These are phyloP conservation scores for Apiospora koreana DNA, from an alignment of 2,329 filamentous ascomycete genomes.

Conservation along the genomic window DNA sequence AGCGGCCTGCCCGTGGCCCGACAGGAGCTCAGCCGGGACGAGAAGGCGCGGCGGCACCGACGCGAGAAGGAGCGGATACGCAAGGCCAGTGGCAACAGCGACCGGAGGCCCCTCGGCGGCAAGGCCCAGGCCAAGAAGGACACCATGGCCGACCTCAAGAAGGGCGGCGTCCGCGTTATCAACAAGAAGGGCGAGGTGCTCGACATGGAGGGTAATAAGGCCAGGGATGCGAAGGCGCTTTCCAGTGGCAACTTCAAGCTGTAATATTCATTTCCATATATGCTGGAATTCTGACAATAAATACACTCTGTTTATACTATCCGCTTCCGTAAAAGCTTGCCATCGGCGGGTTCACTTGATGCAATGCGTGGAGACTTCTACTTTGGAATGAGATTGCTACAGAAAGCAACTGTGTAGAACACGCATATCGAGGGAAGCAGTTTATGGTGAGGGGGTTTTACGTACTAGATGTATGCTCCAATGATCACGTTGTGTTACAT, in stretches of 20 bases:
- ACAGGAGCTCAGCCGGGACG: conserved; percentile 86
- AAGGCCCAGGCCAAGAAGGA: conserved; percentile 58
- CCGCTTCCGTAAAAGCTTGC: no score
- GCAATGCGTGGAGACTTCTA: no score
- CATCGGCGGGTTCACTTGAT: no score
- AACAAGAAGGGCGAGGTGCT: conserved; percentile 85
- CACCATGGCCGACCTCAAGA: conserved; percentile 46
- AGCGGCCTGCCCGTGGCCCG: conserved; percentile 75
- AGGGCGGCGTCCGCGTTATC: conserved; percentile 88
- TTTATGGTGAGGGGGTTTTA: no score
- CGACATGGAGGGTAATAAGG: conserved; percentile 80
- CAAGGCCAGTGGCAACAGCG: conserved; percentile 60
- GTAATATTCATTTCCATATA: conserved; percentile 34
- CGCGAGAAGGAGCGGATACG: conserved; percentile 83
- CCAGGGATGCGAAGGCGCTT: conserved; percentile 51
- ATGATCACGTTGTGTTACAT: no score
- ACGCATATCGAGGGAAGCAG: no score
- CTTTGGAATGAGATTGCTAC: no score
- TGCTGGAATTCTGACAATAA: background rate
- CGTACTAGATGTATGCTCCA: no score
- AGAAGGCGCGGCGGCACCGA: conserved; percentile 74
- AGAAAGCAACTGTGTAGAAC: no score
- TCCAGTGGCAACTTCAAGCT: conserved; percentile 64
- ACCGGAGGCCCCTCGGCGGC: conserved; percentile 54
- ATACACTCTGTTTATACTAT: background rate